A percentile compares a stretch with the other conserved stretches of the same genome.
Evolutionary conservation across 306 rosid genomes (phyloP).

Genomic region (Rosa chinensis): DNA sequence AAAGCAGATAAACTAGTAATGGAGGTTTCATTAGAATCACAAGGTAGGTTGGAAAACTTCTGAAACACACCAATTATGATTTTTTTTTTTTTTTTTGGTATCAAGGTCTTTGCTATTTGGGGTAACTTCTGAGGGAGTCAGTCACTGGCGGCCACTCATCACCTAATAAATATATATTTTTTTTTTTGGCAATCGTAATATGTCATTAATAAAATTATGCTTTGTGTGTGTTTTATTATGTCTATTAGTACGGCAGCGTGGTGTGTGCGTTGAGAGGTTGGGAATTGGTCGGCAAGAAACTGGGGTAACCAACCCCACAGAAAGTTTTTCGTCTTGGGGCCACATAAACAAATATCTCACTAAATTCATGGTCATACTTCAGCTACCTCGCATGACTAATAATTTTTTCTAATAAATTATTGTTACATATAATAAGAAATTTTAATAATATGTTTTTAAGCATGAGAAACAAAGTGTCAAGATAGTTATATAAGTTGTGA

Average conservation of each 20-base stretch:
- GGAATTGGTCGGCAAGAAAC: neutral
- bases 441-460: no score
- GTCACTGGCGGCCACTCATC: neutral
- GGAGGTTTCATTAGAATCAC: neutral
- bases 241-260: no score
- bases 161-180: no score
- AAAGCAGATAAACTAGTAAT: neutral
- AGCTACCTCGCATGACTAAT: no score
- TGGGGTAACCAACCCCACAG: neutral
- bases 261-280: neutral
- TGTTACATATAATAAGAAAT: no score
- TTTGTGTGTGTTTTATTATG: neutral
- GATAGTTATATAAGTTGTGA: no score
- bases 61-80: neutral
- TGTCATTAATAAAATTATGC: neutral
- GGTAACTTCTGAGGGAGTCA: neutral
- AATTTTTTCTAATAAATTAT: no score
- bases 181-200: no score
- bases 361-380: no score
- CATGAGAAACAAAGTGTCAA: no score
- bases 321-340: neutral
- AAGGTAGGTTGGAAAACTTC: neutral
- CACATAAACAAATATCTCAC: no score
- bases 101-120: neutral
- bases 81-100: no score